These are phyloP conservation scores for Candida andamanensis DNA, from an alignment of 805 yeast genomes.

Conservation along the genomic window DNA sequence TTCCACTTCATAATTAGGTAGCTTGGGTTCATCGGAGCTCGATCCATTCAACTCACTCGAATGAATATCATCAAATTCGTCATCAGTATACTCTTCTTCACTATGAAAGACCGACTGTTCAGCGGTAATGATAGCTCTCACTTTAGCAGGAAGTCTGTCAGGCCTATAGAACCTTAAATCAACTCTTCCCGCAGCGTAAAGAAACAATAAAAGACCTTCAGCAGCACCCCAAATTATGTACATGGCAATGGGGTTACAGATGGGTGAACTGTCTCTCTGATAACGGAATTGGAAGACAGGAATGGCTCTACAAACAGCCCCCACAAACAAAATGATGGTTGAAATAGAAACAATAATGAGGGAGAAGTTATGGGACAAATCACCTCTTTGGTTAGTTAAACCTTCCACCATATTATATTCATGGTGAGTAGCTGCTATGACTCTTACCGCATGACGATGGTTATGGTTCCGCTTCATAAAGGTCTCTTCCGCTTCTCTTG, in stretches of 20 bases:
- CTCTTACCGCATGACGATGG: conserved; percentile 48
- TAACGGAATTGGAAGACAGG: conserved; percentile 33
- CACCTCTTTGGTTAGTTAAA: conserved; percentile 34
- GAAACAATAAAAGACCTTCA: conserved; percentile 50
- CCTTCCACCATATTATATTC: conserved; percentile 29
- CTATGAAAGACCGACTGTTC: conserved; percentile 22
- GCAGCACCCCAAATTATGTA: conserved; percentile 64
- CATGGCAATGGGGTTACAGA: conserved; percentile 52
- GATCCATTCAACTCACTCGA: conserved; percentile 10
- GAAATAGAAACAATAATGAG: conserved; percentile 42
- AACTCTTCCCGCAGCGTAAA: conserved; percentile 58
- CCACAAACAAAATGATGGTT: conserved; percentile 45
- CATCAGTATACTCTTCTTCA: conserved; percentile 5
- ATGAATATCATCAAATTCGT: conserved; percentile 7
- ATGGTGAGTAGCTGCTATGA: conserved; percentile 54
- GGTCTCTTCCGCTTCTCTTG: conserved; percentile 41
- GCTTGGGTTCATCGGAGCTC: conserved; percentile 5
- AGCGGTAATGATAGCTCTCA: conserved; percentile 35
- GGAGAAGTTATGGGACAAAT: conserved; percentile 48
- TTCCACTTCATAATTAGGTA: conserved; percentile 13
- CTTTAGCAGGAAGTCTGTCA: conserved; percentile 42
- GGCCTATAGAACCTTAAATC: conserved; percentile 79
- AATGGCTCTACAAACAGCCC: conserved; percentile 48
- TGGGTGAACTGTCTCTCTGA: conserved; percentile 17
- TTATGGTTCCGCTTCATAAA: conserved; percentile 45